A percentile compares a stretch with the other conserved stretches of the same genome.
Evolutionary conservation across 106 monocot species (phyloP).

Genomic region (Chionographis japonica): DNA sequence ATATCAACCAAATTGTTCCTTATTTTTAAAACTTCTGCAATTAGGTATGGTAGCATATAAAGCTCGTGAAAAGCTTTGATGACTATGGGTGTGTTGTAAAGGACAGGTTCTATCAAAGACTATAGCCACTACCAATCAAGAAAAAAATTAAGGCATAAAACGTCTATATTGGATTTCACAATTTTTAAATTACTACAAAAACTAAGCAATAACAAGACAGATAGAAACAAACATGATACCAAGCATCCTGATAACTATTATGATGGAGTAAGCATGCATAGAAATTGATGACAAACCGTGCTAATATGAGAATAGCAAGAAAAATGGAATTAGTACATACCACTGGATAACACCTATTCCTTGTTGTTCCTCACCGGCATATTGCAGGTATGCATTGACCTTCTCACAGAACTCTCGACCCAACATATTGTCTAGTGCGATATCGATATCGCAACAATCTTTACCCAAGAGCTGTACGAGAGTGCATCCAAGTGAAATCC

Average conservation of each 20-base stretch:
- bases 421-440: constrained; percentile 90
- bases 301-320: neutral
- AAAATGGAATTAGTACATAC: constrained; percentile 17
- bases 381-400: constrained; percentile 58
- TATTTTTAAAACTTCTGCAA: too few species aligned
- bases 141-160: too few species aligned
- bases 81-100: too few species aligned
- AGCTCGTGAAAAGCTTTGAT: too few species aligned
- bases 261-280: too few species aligned
- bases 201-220: neutral
- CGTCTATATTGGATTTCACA: too few species aligned
- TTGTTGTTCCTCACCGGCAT: constrained; percentile 51
- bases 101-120: too few species aligned
- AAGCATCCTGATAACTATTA: too few species aligned
- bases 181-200: neutral
- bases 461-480: constrained; percentile 60
- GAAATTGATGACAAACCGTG: neutral
- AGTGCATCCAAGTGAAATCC: neutral
- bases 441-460: constrained; percentile 91
- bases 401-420: constrained; percentile 86
- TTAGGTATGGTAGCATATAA: too few species aligned
- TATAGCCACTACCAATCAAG: too few species aligned
- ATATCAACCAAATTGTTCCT: too few species aligned
- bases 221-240: neutral
- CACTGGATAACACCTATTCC: constrained; percentile 82